Percentiles rank a stretch among this genome's conserved stretches.
Evolutionary conservation across 1,284 basidiomycete species (phyloP).

Genomic region (Exsudoporus floridanus): DNA sequence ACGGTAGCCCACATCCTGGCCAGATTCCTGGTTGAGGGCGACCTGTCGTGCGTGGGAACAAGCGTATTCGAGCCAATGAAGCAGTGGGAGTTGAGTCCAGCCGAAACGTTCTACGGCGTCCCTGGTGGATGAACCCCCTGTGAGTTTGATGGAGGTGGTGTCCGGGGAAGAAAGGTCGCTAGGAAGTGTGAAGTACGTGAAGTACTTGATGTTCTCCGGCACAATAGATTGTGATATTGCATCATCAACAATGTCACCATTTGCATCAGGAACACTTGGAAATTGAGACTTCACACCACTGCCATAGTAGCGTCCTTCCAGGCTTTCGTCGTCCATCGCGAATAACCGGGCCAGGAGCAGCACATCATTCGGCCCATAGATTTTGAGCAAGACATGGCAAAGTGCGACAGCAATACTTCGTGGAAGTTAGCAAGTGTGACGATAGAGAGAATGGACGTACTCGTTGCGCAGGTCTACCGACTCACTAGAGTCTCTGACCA

Average conservation of each 20-base stretch:
- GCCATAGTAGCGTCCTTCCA: conserved; percentile 2
- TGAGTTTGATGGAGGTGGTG: background rate
- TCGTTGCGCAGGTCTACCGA: conserved; percentile 3
- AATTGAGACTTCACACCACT: background rate
- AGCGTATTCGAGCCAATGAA: background rate
- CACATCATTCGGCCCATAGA: conserved; percentile 19
- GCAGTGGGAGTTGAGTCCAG: background rate
- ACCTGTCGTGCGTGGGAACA: background rate
- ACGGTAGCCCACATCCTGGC: background rate
- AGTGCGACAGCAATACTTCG: conserved; percentile 19
- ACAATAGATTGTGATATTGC: background rate
- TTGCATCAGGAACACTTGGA: background rate
- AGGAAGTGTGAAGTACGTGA: background rate
- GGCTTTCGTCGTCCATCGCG: conserved; percentile 15
- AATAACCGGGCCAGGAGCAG: conserved; percentile 19
- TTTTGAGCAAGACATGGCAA: conserved; percentile 22
- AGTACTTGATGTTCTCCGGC: background rate
- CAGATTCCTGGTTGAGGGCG: background rate
- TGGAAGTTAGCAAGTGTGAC: background rate
- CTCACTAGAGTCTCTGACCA: background rate
- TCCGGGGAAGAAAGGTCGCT: background rate
- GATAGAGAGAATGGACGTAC: background rate
- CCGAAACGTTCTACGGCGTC: background rate
- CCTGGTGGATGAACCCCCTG: background rate
- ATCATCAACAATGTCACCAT: background rate